Conservation (phyloP, 208 protist genomes). For the Trypanosoma congolense region DNA sequence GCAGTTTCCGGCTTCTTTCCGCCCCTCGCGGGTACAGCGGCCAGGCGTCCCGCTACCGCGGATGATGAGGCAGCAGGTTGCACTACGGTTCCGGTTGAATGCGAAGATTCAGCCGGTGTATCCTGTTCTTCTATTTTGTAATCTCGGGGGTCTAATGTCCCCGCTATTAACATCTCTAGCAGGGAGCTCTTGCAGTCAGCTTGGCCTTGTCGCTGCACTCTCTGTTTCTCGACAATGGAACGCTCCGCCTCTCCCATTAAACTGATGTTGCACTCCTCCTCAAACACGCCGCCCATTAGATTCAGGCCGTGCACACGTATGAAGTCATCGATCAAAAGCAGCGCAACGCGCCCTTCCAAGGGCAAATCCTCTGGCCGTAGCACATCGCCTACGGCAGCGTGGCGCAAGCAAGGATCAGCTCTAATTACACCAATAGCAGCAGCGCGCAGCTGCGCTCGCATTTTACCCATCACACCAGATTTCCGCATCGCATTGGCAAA, state of each 20-base stretch:
- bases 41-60: neutral
- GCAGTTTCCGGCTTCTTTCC: neutral
- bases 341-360: slow-evolving; percentile 27
- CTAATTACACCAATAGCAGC: slow-evolving; percentile 58
- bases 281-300: slow-evolving; percentile 60
- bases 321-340: slow-evolving; percentile 78
- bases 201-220: neutral
- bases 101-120: neutral
- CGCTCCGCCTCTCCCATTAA: slow-evolving; percentile 18
- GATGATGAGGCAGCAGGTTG: neutral
- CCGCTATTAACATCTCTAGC: neutral
- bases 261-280: slow-evolving; percentile 40
- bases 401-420: slow-evolving; percentile 45
- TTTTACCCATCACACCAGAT: slow-evolving; percentile 54
- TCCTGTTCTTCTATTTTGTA: neutral
- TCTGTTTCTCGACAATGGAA: neutral
- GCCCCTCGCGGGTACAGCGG: no score
- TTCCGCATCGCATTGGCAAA: slow-evolving; percentile 61
- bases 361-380: slow-evolving; percentile 20
- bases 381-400: slow-evolving; percentile 31
- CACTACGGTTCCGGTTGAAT: neutral
- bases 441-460: slow-evolving; percentile 72
- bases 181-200: neutral
- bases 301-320: slow-evolving; percentile 38
- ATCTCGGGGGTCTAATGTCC: neutral